Base-by-base conservation (phyloP, 192 early-diverging fungal species). In the Coemansia sp. region DNA sequence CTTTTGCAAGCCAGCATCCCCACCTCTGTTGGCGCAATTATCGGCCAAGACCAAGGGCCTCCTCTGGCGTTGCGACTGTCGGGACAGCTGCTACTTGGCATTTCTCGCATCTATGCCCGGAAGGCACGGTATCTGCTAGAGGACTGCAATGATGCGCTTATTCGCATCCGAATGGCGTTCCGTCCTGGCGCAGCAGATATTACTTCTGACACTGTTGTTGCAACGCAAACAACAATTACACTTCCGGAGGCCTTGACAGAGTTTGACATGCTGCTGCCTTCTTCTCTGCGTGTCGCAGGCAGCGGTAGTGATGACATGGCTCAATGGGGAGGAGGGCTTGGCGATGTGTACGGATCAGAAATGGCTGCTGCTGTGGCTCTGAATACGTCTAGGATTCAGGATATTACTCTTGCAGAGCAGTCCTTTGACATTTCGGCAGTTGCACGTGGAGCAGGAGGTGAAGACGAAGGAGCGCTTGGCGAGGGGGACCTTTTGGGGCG, bases 41-140 rank as follows among this genome's bases (percentile, higher is more conserved):
- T 93, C 64, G 89, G 86, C 13, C 82, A 79, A 26, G 90, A 94
- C 68, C 89, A 91, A 38, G 79, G 79, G 5, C 89, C 92, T 15
- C 93, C 95, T 32, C 89, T 97, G 78, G 95, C 97, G 2, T 77
- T 99, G 47, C 92, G 97, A 63, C 87, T 98, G 26, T 95, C 97
- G 6, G 98, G 97, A 0, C 98, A 99, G 76, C 85, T 99, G 42
- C 86, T 99, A 54, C 85, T 99, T 8, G 98, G 98, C 45, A 95
- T 99, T 2, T 90, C 92, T 0, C 88, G 92, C 42, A 98, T 99
- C 68, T 98, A 95, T 84, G 96, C 97, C 5, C 87, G 95, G 39
- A 99, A 99, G 79, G 91, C 98, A 1, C 90, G 89, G 49, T 99
- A 99, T 70, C 82, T 99, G 48, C 85, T 99, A 5, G 96, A 99